These are phyloP conservation scores for Cyberlindnera petersonii DNA, from an alignment of 805 yeast genomes.

Conservation along the genomic window DNA sequence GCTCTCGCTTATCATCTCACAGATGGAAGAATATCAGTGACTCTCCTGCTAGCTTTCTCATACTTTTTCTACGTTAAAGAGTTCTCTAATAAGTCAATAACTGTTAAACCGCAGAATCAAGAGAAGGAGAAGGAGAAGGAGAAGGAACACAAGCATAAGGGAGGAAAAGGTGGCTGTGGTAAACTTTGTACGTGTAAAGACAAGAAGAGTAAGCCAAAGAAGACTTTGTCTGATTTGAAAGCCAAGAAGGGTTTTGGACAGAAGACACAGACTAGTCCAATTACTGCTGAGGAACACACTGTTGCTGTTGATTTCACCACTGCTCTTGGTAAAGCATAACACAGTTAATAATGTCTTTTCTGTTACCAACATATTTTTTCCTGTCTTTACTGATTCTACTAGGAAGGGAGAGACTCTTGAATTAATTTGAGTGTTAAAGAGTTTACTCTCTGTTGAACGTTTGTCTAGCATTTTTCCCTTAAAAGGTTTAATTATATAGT, in stretches of 20 bases:
- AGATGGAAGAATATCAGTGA: conserved; percentile 37
- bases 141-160: conserved; percentile 21
- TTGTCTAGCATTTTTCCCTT: too few species aligned
- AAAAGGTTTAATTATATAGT: too few species aligned
- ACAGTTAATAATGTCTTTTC: too few species aligned
- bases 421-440: too few species aligned
- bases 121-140: conserved; percentile 1
- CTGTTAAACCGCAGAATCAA: not conserved
- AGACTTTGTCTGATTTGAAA: conserved; percentile 24
- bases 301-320: conserved; percentile 38
- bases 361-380: too few species aligned
- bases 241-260: conserved; percentile 21
- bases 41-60: conserved; percentile 27
- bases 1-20: conserved; percentile 21
- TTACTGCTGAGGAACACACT: conserved; percentile 14
- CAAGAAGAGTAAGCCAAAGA: conserved; percentile 21
- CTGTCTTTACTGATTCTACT: too few species aligned
- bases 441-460: too few species aligned
- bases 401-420: too few species aligned
- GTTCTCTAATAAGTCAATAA: not conserved
- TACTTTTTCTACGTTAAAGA: conserved; percentile 26
- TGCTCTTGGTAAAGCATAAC: not conserved
- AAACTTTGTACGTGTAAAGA: conserved; percentile 30
- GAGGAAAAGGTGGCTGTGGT: conserved; percentile 31
- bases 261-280: conserved; percentile 8